Evolutionary conservation across 805 yeast species (phyloP).

Genomic region (Metschnikowia colocasiae): DNA sequence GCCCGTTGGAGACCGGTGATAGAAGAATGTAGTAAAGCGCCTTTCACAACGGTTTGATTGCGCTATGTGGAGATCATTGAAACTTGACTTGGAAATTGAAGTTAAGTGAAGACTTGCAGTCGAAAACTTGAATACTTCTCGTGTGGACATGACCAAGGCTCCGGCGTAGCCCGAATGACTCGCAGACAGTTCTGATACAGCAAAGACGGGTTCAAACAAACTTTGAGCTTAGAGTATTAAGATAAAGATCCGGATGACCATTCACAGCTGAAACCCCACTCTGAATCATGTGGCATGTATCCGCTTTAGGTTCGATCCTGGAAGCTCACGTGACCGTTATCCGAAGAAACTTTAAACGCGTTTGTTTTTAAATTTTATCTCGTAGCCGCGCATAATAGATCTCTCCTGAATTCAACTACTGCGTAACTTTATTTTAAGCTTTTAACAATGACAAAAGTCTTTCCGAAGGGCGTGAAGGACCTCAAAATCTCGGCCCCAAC

Average conservation of each 20-base stretch:
- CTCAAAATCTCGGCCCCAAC: conserved; percentile 22
- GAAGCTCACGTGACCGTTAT: conserved; percentile 1
- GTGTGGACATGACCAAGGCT: too few species aligned
- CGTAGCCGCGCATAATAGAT: conserved; percentile 6
- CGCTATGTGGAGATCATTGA: not conserved
- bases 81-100: too few species aligned
- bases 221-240: too few species aligned
- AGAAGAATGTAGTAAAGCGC: not conserved
- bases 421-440: not conserved
- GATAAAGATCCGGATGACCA: not conserved
- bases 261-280: not conserved
- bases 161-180: too few species aligned
- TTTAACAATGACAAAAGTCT: conserved; percentile 12
- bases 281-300: not conserved
- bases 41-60: not conserved
- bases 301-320: not conserved
- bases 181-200: too few species aligned
- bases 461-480: conserved; percentile 16
- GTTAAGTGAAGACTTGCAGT: too few species aligned
- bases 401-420: not conserved
- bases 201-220: too few species aligned
- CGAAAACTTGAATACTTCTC: too few species aligned
- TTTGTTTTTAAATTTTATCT: not conserved
- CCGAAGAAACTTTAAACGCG: conserved; percentile 2
- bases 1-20: not conserved